These are phyloP conservation scores for Ajuga chamaepitys DNA, from an alignment of 257 asterid genomes.

Conservation along the genomic window DNA sequence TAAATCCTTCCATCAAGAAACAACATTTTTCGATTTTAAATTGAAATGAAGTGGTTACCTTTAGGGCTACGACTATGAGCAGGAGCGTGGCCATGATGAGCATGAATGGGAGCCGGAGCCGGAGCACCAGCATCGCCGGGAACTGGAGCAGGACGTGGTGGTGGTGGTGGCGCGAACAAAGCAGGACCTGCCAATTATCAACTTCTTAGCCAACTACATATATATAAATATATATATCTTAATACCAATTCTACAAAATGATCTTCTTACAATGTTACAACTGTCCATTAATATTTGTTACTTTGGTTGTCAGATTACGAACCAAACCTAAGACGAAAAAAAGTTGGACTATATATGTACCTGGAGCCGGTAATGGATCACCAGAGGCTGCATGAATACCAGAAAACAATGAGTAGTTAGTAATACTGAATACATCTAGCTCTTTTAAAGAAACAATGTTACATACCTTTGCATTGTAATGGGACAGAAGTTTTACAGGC, in stretches of 20 bases:
- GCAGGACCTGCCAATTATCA: constrained; percentile 41
- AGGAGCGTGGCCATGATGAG: background rate
- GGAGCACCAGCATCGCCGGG: constrained; percentile 5
- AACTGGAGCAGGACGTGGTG: constrained; percentile 28
- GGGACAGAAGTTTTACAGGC: constrained; percentile 53
- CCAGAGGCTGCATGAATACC: constrained; percentile 51
- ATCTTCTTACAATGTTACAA: no score
- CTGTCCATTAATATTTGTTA: no score
- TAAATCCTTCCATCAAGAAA: no score
- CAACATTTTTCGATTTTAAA: background rate
- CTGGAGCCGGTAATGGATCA: constrained; percentile 75
- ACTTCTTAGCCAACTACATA: no score
- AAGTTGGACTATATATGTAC: constrained; percentile 17
- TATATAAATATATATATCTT: no score
- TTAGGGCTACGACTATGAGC: constrained; percentile 15
- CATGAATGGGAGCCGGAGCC: background rate
- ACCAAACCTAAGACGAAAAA: background rate
- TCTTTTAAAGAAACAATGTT: background rate
- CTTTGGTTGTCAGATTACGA: no score
- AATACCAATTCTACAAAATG: no score
- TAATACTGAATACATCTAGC: background rate
- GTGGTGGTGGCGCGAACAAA: constrained; percentile 39
- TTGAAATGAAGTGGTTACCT: constrained; percentile 7
- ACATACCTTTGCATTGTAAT: constrained; percentile 47
- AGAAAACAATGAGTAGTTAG: background rate